Base-by-base conservation (phyloP, 2,329 filamentous ascomycete species). In the Xylariaceae sp. region DNA sequence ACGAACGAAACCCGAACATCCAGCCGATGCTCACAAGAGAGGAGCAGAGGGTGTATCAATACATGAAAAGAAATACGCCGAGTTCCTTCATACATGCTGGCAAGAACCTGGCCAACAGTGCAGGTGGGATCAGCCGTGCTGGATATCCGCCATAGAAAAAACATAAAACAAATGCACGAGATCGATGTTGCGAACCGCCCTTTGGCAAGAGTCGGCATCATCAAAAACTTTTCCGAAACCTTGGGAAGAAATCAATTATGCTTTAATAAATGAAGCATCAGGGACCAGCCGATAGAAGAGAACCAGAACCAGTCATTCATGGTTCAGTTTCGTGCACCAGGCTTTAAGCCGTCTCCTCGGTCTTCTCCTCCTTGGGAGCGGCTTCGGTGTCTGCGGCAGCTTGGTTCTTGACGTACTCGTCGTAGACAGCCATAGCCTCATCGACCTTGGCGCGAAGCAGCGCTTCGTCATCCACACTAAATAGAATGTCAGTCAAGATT, bases 391-490 rank as follows among this genome's bases (percentile, higher is more conserved):
- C 73, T 2, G 67, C 66, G 55, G 55, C 13, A 11, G 73, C 72
- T 74, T 94, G 90, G 73, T 85, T 86, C 87, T 97, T 97, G 79
- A 97, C 88, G 77, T 99, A 99, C 78, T 99, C 94, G 73, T 99
- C 92, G 76, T 97, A 99, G 70, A 99, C 94, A 68, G 85, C 90
- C 74, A 99, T 88, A 67, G 94, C 94, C 81, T 99, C 94, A 62
- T 96, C 91, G 62, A 99, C 94, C 88, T 99, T 99, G 76, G 88
- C 85, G 74, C 91, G 90, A 61, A 99, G 88, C 73, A 92, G 90
- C 69, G 80, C 79, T 52, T 97, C 92, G 72, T 97, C 92, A 74
- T 93, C 90, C 67, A 96, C 91, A 65, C 92, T 96, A 68, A 75
- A 64, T 77, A 30, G 15, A 72, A 59, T 66, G 17, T 73, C 59